These are phyloP conservation scores for Camellia oleifera DNA, from an alignment of 179 eudicot genomes.

Conservation along the genomic window DNA sequence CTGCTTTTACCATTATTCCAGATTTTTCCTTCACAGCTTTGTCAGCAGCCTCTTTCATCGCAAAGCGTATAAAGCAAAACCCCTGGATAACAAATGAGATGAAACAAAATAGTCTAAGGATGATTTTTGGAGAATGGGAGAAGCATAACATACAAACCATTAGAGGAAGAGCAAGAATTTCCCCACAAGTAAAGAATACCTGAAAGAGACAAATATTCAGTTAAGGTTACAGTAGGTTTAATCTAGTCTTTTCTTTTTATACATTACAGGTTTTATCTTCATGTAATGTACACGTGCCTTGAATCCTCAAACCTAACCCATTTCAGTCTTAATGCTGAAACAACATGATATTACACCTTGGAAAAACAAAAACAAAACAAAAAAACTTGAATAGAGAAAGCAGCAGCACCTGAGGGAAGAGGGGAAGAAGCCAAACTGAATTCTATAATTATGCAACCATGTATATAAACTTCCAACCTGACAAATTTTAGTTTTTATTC, in stretches of 20 bases:
- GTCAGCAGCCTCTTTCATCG: slow-evolving; percentile 54
- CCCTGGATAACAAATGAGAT: slow-evolving; percentile 38
- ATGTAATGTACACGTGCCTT: background rate
- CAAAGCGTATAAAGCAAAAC: slow-evolving; percentile 58
- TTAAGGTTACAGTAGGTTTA: background rate
- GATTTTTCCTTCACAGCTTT: slow-evolving; percentile 64
- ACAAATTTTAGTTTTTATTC: background rate
- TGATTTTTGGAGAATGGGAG: background rate
- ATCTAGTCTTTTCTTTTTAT: background rate
- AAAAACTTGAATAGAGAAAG: too few species aligned
- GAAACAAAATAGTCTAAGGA: background rate
- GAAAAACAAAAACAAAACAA: background rate
- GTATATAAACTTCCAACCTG: background rate
- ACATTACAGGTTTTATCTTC: too few species aligned
- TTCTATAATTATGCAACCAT: background rate
- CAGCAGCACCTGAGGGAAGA: too few species aligned
- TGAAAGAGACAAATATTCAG: slow-evolving; percentile 20
- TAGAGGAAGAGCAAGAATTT: slow-evolving; percentile 32
- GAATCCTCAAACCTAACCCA: background rate
- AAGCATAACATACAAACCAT: slow-evolving; percentile 24
- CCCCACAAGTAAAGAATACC: slow-evolving; percentile 61
- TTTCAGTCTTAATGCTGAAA: background rate
- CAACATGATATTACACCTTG: background rate
- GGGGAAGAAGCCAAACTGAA: background rate
- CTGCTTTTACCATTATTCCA: slow-evolving; percentile 43